These are phyloP conservation scores for Talaromyces sp. DNA, from an alignment of 2,329 filamentous ascomycete species.

Conservation along the genomic window DNA sequence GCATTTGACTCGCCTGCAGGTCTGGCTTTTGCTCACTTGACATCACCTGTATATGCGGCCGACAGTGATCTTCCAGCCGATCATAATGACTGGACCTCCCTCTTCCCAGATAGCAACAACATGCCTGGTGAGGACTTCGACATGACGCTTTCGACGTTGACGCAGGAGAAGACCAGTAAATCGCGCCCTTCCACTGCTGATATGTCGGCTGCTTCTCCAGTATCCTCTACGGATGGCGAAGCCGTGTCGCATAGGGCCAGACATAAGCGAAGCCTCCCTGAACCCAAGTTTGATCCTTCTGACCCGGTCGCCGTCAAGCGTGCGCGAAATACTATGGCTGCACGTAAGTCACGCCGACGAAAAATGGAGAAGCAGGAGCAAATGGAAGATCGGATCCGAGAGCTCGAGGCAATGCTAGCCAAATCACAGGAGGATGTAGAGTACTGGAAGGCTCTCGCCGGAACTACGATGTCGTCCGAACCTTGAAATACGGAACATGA, in stretches of 20 bases:
- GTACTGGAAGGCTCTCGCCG: slow-evolving; percentile 3
- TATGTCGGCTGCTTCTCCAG: slow-evolving; percentile 5
- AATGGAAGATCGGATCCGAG: slow-evolving; percentile 67
- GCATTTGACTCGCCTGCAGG: slow-evolving; percentile 62
- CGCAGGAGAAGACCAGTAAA: slow-evolving; percentile 1
- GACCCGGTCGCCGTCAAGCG: slow-evolving; percentile 66
- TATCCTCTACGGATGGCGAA: not conserved
- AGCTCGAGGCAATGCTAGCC: slow-evolving; percentile 51
- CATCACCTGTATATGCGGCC: slow-evolving; percentile 68
- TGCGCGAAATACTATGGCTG: slow-evolving; percentile 86
- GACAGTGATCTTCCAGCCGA: slow-evolving; percentile 51
- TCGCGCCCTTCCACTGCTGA: not conserved
- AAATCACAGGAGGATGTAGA: slow-evolving; percentile 23
- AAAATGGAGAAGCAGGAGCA: slow-evolving; percentile 73
- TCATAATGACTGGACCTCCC: slow-evolving; percentile 62
- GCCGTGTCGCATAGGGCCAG: not conserved
- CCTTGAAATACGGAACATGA: not conserved
- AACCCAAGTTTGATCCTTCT: not conserved
- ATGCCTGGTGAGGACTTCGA: slow-evolving; percentile 28
- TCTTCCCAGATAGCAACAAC: slow-evolving; percentile 40
- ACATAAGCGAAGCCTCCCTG: slow-evolving; percentile 1
- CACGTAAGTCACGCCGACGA: slow-evolving; percentile 84
- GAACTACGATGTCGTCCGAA: not conserved
- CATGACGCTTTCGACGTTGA: slow-evolving; percentile 25
- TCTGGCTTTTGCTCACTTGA: slow-evolving; percentile 61